Evolutionary conservation across 352 stramenopile genomes (phyloP).

Genomic region (Pythium chondricola): DNA sequence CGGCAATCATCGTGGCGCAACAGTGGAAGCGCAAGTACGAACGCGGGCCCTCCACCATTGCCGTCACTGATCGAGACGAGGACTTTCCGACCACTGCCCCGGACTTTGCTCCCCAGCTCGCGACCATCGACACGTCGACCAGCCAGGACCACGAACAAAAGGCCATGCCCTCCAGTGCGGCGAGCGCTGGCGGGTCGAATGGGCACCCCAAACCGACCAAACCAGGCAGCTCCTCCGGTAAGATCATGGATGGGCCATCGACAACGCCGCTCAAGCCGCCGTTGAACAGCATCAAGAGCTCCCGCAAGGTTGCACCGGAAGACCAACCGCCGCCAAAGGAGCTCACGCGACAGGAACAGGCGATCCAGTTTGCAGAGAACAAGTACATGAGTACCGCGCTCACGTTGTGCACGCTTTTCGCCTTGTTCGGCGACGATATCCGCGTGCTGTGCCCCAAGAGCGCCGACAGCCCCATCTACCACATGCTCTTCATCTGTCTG

Average conservation of each 20-base stretch:
- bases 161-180: constrained; percentile 24
- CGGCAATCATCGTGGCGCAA: too few relatives aligned
- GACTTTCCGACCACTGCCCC: constrained; percentile 7
- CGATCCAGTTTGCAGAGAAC: constrained; percentile 59
- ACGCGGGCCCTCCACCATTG: constrained; percentile 23
- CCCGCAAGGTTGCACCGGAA: constrained; percentile 67
- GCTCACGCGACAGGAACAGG: constrained; percentile 33
- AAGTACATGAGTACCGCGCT: constrained; percentile 61
- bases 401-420: constrained; percentile 79
- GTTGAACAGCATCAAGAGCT: constrained; percentile 25
- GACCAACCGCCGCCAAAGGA: constrained; percentile 27
- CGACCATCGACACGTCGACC: not conserved
- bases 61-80: constrained; percentile 23
- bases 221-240: constrained; percentile 1
- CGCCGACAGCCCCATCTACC: constrained; percentile 61
- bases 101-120: not conserved
- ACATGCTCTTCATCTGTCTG: constrained; percentile 78
- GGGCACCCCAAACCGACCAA: constrained; percentile 12
- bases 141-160: constrained; percentile 2
- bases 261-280: constrained; percentile 16
- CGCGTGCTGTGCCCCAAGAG: constrained; percentile 62
- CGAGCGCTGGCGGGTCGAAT: constrained; percentile 5
- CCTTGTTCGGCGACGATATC: constrained; percentile 85
- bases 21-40: constrained; percentile 24
- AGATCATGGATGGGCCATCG: constrained; percentile 15